Evolutionary conservation across 768 basidiomycete genomes (phyloP).

Genomic region (Boletus coccyginus): DNA sequence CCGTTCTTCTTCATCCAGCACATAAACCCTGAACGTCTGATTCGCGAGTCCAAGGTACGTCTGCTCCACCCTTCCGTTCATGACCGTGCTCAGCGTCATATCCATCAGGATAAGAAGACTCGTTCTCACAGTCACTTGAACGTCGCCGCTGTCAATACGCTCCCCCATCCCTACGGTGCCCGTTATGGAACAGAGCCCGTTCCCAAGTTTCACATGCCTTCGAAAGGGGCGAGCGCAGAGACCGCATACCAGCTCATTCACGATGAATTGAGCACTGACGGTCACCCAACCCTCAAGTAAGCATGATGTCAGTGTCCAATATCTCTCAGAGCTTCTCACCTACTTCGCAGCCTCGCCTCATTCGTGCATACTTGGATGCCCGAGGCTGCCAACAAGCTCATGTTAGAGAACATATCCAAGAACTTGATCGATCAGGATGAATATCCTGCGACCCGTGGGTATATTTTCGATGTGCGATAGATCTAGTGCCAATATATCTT

Average conservation of each 20-base stretch:
- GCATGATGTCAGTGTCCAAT: background rate
- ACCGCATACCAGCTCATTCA: slow-evolving; percentile 55
- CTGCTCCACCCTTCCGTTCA: background rate
- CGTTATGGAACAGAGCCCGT: slow-evolving; percentile 64
- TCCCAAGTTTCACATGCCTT: slow-evolving; percentile 65
- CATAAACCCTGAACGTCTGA: slow-evolving; percentile 64
- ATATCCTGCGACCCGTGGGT: slow-evolving; percentile 55
- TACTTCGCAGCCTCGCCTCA: slow-evolving; percentile 47
- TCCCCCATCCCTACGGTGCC: slow-evolving; percentile 52
- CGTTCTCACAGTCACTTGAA: slow-evolving; percentile 36
- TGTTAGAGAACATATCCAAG: slow-evolving; percentile 63
- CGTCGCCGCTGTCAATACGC: slow-evolving; percentile 29
- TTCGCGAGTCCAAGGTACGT: slow-evolving; percentile 53
- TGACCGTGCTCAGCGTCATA: background rate
- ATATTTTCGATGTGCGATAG: background rate
- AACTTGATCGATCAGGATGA: slow-evolving; percentile 72
- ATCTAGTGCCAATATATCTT: background rate
- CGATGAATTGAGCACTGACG: slow-evolving; percentile 60
- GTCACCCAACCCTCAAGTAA: slow-evolving; percentile 51
- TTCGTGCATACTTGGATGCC: slow-evolving; percentile 71
- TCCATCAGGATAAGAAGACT: slow-evolving; percentile 45
- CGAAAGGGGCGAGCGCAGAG: slow-evolving; percentile 57
- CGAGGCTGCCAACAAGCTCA: slow-evolving; percentile 48
- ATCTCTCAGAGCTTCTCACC: background rate
- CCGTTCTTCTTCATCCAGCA: slow-evolving; percentile 40